phyloP scores from a whole-genome alignment of 306 rosid genomes.

The Prunus davidiana region DNA sequence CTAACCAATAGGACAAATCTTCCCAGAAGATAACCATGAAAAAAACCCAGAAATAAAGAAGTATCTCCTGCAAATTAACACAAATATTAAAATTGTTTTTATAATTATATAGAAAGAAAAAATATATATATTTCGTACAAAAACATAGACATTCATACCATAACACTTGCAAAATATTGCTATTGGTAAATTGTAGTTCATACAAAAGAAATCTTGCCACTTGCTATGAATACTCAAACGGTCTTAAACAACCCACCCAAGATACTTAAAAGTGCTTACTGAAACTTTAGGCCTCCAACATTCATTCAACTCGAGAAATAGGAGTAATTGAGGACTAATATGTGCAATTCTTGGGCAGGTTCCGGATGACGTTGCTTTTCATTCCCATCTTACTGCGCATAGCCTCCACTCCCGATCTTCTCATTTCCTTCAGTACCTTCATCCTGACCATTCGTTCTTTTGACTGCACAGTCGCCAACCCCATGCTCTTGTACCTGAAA shows the following conservation, averaged over 20 bases:
- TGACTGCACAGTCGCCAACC: constrained; percentile 80
- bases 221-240: not conserved
- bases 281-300: not conserved
- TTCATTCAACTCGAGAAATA: not conserved
- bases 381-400: constrained; percentile 81
- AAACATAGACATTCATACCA: not conserved
- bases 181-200: not conserved
- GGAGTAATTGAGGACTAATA: constrained; percentile 32
- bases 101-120: too few relatives aligned
- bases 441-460: constrained; percentile 71
- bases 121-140: too few relatives aligned
- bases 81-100: too few relatives aligned
- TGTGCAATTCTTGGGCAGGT: constrained; percentile 81
- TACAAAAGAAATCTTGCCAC: not conserved
- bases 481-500: constrained; percentile 94
- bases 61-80: too few relatives aligned
- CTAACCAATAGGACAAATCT: too few relatives aligned
- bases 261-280: not conserved
- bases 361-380: constrained; percentile 89
- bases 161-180: not conserved
- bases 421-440: constrained; percentile 90
- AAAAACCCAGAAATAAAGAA: too few relatives aligned
- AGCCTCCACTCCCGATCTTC: constrained; percentile 70
- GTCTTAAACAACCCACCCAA: not conserved
- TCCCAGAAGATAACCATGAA: too few relatives aligned